Percentiles rank a stretch among this genome's conserved stretches.
These are phyloP conservation scores for Phytophthora citricola DNA, from an alignment of 352 stramenopile genomes.

Conservation along the genomic window DNA sequence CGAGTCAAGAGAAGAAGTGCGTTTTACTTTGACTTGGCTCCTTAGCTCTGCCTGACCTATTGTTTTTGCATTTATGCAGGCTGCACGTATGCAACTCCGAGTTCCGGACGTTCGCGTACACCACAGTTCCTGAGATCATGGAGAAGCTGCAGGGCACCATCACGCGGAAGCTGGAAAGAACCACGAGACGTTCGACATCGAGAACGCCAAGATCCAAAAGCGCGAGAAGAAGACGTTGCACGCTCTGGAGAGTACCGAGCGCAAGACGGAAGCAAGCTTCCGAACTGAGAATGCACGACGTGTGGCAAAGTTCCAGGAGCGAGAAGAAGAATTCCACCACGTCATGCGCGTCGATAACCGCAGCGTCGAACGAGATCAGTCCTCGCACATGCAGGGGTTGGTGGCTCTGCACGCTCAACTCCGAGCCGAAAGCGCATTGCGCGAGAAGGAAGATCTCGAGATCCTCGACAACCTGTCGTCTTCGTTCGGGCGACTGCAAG, in stretches of 20 bases:
- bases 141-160: constrained; percentile 89
- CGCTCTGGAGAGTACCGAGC: constrained; percentile 72
- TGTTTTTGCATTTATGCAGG: constrained; percentile 30
- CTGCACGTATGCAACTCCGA: constrained; percentile 58
- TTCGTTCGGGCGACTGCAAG: constrained; percentile 80
- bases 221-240: constrained; percentile 89
- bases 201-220: constrained; percentile 93
- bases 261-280: constrained; percentile 65
- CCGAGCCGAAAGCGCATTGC: constrained; percentile 49
- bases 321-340: constrained; percentile 70
- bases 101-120: constrained; percentile 78
- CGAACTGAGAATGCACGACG: constrained; percentile 73
- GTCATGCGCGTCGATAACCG: constrained; percentile 78
- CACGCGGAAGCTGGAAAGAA: constrained; percentile 91
- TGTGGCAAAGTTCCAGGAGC: constrained; percentile 59
- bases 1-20: constrained; percentile 54
- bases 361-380: constrained; percentile 53
- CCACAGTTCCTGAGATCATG: constrained; percentile 89
- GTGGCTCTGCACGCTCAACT: constrained; percentile 63
- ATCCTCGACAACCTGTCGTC: constrained; percentile 84
- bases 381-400: constrained; percentile 53
- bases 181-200: constrained; percentile 93
- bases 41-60: background rate
- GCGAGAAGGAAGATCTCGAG: constrained; percentile 74
- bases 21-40: background rate